Conservation (phyloP, 208 protist genomes). For the Leptomonas pyrrhocoris region DNA sequence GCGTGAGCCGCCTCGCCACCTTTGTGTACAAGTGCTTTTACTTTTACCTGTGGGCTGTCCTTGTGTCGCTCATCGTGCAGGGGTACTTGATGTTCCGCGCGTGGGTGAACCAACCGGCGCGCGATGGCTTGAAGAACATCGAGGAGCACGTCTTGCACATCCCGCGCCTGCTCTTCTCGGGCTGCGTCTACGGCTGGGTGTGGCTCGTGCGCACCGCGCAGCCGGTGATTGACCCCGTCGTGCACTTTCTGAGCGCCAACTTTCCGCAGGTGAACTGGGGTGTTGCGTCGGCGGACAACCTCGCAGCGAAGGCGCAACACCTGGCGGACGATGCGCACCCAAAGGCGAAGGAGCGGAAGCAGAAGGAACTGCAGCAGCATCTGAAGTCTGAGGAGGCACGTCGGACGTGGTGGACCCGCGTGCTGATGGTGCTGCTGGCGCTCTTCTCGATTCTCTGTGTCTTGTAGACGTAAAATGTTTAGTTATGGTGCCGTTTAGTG, state of each 20-base stretch:
- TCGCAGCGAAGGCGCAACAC: slow-evolving; percentile 60
- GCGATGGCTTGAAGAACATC: slow-evolving; percentile 75
- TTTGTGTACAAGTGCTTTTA: slow-evolving; percentile 81
- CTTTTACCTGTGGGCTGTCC: slow-evolving; percentile 84
- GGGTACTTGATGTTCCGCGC: slow-evolving; percentile 83
- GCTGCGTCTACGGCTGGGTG: slow-evolving; percentile 60
- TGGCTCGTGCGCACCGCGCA: slow-evolving; percentile 57
- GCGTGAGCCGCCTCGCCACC: slow-evolving; percentile 59
- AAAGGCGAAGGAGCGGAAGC: slow-evolving; percentile 38
- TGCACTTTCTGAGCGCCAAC: slow-evolving; percentile 43
- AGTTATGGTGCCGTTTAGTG: not conserved
- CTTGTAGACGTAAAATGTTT: slow-evolving; percentile 26
- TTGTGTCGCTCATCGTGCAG: slow-evolving; percentile 75
- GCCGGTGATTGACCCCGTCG: slow-evolving; percentile 68
- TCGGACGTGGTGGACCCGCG: slow-evolving; percentile 65
- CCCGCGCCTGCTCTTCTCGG: slow-evolving; percentile 76
- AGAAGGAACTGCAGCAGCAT: slow-evolving; percentile 33
- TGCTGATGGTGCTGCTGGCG: slow-evolving; percentile 63
- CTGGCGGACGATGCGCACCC: slow-evolving; percentile 62
- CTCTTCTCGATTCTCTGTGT: slow-evolving; percentile 75
- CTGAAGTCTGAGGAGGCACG: slow-evolving; percentile 45
- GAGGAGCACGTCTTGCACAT: slow-evolving; percentile 86
- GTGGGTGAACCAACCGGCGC: slow-evolving; percentile 87
- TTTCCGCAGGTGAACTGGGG: slow-evolving; percentile 82
- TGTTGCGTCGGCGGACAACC: slow-evolving; percentile 59